Evolutionary conservation across 1,139 yeast species (phyloP).

Genomic region (Debaryomycetaceae sp.): DNA sequence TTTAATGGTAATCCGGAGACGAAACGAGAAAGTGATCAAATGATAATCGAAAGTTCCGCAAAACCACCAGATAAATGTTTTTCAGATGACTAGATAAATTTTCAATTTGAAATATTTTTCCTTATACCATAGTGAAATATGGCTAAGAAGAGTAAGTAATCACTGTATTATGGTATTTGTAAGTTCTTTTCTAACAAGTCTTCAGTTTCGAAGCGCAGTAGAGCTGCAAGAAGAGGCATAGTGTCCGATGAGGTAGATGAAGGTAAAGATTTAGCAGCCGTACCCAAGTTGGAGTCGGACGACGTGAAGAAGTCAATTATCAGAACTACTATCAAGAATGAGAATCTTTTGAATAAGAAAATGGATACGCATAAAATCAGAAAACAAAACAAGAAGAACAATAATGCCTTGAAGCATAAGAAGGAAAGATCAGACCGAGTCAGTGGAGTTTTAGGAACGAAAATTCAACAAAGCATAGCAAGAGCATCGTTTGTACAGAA

Average conservation of each 20-base stretch:
- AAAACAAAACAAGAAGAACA: slow-evolving; percentile 33
- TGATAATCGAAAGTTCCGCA: not conserved
- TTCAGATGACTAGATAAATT: not conserved
- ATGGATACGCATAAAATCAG: slow-evolving; percentile 41
- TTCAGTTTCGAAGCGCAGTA: slow-evolving; percentile 60
- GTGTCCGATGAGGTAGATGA: slow-evolving; percentile 39
- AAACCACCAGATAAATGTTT: not conserved
- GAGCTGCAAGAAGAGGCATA: slow-evolving; percentile 74
- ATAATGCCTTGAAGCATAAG: slow-evolving; percentile 34
- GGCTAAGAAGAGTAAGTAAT: slow-evolving; percentile 30
- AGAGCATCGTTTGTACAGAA: slow-evolving; percentile 60
- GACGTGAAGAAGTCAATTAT: slow-evolving; percentile 63
- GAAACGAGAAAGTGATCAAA: not conserved
- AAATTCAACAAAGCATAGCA: slow-evolving; percentile 61
- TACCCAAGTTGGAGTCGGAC: slow-evolving; percentile 58
- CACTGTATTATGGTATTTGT: not conserved
- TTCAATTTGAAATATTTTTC: not conserved
- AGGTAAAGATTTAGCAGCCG: slow-evolving; percentile 43
- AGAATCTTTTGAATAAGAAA: slow-evolving; percentile 55
- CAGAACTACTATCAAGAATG: slow-evolving; percentile 67
- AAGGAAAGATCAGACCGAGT: slow-evolving; percentile 49
- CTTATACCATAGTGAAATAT: slow-evolving; percentile 9
- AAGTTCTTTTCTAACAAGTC: slow-evolving; percentile 14
- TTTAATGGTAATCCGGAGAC: not conserved
- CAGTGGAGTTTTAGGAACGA: slow-evolving; percentile 55